Conservation (phyloP, 2,329 filamentous ascomycete species). For the Alternaria consortialis region DNA sequence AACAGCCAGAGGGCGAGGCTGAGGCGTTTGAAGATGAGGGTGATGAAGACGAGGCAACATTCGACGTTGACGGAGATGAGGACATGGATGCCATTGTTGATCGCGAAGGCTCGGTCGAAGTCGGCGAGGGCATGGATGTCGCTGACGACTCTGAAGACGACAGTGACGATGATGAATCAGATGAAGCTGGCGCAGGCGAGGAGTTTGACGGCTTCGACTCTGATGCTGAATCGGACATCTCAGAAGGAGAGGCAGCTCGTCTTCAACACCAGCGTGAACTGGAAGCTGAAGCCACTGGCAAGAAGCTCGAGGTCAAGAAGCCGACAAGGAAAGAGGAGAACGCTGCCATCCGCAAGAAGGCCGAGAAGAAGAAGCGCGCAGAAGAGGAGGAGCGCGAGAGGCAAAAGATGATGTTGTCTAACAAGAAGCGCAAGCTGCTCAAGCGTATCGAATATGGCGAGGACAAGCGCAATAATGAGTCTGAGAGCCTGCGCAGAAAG, state of each 20-base stretch:
- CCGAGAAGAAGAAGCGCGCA: constrained; percentile 66
- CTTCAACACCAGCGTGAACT: constrained; percentile 86
- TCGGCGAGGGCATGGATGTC: constrained; percentile 60
- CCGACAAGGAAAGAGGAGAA: constrained; percentile 65
- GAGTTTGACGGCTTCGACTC: constrained; percentile 61
- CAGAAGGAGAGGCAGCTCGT: constrained; percentile 67
- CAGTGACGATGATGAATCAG: constrained; percentile 56
- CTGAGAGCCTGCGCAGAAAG: constrained; percentile 87
- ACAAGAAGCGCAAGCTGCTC: constrained; percentile 96
- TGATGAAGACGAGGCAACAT: constrained; percentile 52
- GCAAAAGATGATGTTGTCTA: constrained; percentile 97
- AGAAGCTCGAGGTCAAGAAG: constrained; percentile 53
- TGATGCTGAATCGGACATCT: constrained; percentile 57
- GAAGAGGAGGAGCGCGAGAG: constrained; percentile 90
- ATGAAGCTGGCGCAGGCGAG: constrained; percentile 37
- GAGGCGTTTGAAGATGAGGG: constrained; percentile 71
- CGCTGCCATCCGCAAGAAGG: constrained; percentile 72
- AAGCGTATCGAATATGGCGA: constrained; percentile 98
- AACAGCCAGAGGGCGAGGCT: constrained; percentile 87
- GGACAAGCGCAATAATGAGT: constrained; percentile 89
- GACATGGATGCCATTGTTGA: constrained; percentile 45
- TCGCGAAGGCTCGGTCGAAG: constrained; percentile 56
- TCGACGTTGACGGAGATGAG: constrained; percentile 47
- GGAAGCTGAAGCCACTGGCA: constrained; percentile 86
- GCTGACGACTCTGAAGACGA: constrained; percentile 57